Evolutionary conservation across 2,329 filamentous ascomycete genomes (phyloP).

Genomic region (Penicillium sclerotigenum): DNA sequence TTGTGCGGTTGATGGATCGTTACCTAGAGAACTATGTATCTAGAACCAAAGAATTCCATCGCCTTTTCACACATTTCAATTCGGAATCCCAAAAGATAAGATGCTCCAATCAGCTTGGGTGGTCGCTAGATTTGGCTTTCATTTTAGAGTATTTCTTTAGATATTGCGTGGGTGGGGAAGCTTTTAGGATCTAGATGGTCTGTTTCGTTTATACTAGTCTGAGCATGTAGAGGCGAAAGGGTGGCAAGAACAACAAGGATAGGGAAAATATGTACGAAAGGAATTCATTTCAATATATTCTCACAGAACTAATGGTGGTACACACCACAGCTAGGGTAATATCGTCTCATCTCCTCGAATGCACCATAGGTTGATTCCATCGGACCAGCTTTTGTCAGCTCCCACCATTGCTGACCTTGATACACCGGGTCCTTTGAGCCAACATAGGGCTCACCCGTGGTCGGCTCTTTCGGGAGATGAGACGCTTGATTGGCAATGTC

Average conservation of each 20-base stretch:
- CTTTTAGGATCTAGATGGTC: not conserved
- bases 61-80: not conserved
- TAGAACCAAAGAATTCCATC: not conserved
- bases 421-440: slow-evolving; percentile 43
- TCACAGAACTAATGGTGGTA: not conserved
- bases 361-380: slow-evolving; percentile 42
- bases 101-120: too few relatives aligned
- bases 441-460: slow-evolving; percentile 34
- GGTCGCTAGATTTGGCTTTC: not conserved
- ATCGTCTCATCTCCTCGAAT: slow-evolving; percentile 34
- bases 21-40: not conserved
- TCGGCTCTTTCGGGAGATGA: slow-evolving; percentile 32
- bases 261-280: not conserved
- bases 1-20: not conserved
- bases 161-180: not conserved
- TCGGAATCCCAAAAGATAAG: not conserved
- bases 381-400: slow-evolving; percentile 25
- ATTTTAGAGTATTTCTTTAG: not conserved
- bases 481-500: slow-evolving; percentile 63
- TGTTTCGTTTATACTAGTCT: not conserved
- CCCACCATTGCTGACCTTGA: slow-evolving; percentile 41
- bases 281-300: not conserved
- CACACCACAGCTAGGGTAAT: slow-evolving; percentile 19
- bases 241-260: not conserved
- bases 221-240: not conserved